Conservation (phyloP, 345 rosid genomes). For the Boechera stricta region DNA sequence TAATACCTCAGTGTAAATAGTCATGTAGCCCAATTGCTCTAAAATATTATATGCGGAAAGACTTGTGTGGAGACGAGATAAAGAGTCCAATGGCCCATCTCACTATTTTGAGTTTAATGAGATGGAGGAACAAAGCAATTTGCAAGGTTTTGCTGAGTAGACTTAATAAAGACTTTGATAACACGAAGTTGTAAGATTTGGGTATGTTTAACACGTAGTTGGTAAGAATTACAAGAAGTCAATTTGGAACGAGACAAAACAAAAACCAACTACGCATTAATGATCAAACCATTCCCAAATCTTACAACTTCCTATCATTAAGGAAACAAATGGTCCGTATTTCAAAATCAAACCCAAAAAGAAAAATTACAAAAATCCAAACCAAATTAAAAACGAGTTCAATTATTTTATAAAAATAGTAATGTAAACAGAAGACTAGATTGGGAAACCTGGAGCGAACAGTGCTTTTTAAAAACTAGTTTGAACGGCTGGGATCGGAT, state of each 20-base stretch:
- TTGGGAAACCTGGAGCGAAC: slow-evolving; percentile 30
- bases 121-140: neutral
- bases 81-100: slow-evolving; percentile 9
- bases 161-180: neutral
- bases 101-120: neutral
- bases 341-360: neutral
- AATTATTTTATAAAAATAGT: slow-evolving; percentile 14
- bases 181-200: neutral
- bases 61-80: neutral
- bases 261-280: neutral
- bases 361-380: neutral
- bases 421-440: slow-evolving; percentile 23
- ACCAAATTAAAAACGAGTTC: neutral
- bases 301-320: neutral
- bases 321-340: slow-evolving; percentile 4
- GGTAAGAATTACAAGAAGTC: neutral
- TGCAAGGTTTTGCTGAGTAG: neutral
- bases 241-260: neutral
- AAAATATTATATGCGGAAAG: neutral
- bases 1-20: too few relatives aligned
- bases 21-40: neutral
- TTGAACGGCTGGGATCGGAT: slow-evolving; percentile 36
- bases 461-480: slow-evolving; percentile 16
- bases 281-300: neutral
- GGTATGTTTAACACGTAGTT: neutral